Percentiles rank a stretch among this genome's conserved stretches.
Evolutionary conservation across 2,329 filamentous ascomycete genomes (phyloP).

Genomic region (Verruconis gallopava): DNA sequence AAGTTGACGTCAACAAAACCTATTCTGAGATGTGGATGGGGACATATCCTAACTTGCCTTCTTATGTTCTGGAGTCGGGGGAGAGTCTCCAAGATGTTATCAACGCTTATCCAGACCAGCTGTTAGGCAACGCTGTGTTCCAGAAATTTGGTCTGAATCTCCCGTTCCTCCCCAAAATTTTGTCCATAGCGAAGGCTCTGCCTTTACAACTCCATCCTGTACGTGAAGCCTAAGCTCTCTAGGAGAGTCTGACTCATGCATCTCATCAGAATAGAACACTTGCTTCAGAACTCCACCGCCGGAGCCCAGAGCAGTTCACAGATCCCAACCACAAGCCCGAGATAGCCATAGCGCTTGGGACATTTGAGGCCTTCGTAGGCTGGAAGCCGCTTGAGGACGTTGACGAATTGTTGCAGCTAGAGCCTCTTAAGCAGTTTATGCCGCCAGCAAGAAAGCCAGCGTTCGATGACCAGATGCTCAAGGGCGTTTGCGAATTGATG

Average conservation of each 20-base stretch:
- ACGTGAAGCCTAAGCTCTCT: constrained; percentile 9
- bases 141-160: constrained; percentile 51
- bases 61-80: constrained; percentile 43
- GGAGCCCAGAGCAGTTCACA: constrained; percentile 52
- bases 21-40: constrained; percentile 67
- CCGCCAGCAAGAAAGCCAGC: constrained; percentile 27
- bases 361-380: constrained; percentile 65
- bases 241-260: constrained; percentile 8
- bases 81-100: constrained; percentile 53
- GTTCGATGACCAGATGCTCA: constrained; percentile 47
- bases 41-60: constrained; percentile 59
- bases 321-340: constrained; percentile 72
- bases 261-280: constrained; percentile 44
- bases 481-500: constrained; percentile 41
- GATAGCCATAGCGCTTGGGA: constrained; percentile 57
- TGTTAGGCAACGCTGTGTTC: constrained; percentile 50
- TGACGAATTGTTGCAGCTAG: constrained; percentile 37
- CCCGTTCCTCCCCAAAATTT: constrained; percentile 62
- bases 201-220: constrained; percentile 60
- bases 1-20: constrained; percentile 47
- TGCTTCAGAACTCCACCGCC: constrained; percentile 47
- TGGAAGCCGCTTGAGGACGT: constrained; percentile 56
- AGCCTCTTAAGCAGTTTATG: constrained; percentile 41
- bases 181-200: constrained; percentile 63
- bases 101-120: constrained; percentile 44